Evolutionary conservation across 73 alveolate species (phyloP), one percentile per base, ranked within the genome.

Genomic region (Strombidium stylifer): DNA sequence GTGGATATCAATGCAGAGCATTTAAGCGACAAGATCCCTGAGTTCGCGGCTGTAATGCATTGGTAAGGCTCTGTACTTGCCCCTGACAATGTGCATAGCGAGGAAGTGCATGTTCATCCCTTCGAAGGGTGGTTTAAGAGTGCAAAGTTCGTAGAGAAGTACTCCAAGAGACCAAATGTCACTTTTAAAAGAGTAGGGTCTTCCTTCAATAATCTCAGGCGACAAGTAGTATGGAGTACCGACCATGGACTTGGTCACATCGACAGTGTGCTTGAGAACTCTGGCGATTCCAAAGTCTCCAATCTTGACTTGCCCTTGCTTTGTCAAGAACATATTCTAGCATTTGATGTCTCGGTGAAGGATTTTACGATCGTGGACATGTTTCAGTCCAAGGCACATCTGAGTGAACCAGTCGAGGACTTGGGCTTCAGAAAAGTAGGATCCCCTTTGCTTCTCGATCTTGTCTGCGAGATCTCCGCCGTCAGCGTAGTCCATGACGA

Each of bases 281-380:
- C 84, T 91, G 2, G 99, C 93, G 47, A 94, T 87, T 35, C 98
- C 97, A 62, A 94, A 94, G 76, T 94, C 98, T 14, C 99, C 99
- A 20, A 94, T 44, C 80, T 94, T 94, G 0, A 92, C 87, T 21
- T 89, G 59, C 0, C 97, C 94, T 30, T 76, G 67, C 44, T 73
- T 67, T 64, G 82, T 92, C 35, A 85, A 62, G 69, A 90, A 86
- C 42, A 93, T 79, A 70, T 93, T 93, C 35, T 82, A 84, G 27
- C 94, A 77, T 77, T 93, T 93, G 58, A 93, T 54, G 83, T 87
- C 97, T 68, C 97, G 62, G 56, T 93, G 97, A 19, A 91, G 71
- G 32, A 93, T 88, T 77, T 93, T 90, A 25, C 94, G 80, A 70
- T 95, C 98, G 72, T 95, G 99, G n/a, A 89, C 69, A 60, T 95